Evolutionary conservation across 345 rosid genomes (phyloP).

Genomic region (Cardiospermum halicacabum): DNA sequence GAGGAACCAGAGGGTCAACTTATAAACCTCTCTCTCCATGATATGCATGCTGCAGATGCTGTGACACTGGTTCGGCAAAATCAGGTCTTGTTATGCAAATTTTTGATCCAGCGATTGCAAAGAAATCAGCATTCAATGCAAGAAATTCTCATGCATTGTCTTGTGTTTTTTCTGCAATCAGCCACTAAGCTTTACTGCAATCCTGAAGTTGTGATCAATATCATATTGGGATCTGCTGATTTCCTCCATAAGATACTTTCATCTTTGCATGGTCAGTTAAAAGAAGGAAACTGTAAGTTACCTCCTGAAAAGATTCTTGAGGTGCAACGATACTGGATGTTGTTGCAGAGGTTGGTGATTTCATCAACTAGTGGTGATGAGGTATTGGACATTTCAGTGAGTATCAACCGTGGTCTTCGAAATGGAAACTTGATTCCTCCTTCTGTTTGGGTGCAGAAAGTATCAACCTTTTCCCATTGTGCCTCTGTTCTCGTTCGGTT

Average conservation of each 20-base stretch:
- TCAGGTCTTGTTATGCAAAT: slow-evolving; percentile 57
- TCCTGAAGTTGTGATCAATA: slow-evolving; percentile 55
- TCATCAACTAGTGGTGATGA: slow-evolving; percentile 59
- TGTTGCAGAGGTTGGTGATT: slow-evolving; percentile 64
- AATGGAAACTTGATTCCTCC: slow-evolving; percentile 59
- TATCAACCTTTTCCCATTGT: slow-evolving; percentile 53
- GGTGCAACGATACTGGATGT: slow-evolving; percentile 55
- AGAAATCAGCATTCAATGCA: slow-evolving; percentile 61
- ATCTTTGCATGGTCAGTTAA: slow-evolving; percentile 39
- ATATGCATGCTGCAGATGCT: slow-evolving; percentile 55
- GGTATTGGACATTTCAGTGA: slow-evolving; percentile 38
- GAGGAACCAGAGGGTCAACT: slow-evolving; percentile 44
- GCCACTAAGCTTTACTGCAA: slow-evolving; percentile 61
- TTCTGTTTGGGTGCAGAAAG: slow-evolving; percentile 61
- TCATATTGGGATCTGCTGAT: slow-evolving; percentile 57
- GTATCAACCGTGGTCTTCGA: slow-evolving; percentile 32
- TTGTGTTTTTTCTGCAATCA: slow-evolving; percentile 59
- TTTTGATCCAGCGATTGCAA: slow-evolving; percentile 52
- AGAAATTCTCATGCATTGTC: slow-evolving; percentile 70
- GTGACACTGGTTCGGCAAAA: slow-evolving; percentile 76
- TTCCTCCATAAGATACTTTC: slow-evolving; percentile 49
- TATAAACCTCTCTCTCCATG: slow-evolving; percentile 46
- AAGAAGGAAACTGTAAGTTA: slow-evolving; percentile 40
- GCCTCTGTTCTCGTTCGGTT: slow-evolving; percentile 63
- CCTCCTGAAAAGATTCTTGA: slow-evolving; percentile 38